Percentiles rank a stretch among this genome's conserved stretches.
Evolutionary conservation across 441 rosid species (phyloP).

Genomic region (Erodium moschatum): DNA sequence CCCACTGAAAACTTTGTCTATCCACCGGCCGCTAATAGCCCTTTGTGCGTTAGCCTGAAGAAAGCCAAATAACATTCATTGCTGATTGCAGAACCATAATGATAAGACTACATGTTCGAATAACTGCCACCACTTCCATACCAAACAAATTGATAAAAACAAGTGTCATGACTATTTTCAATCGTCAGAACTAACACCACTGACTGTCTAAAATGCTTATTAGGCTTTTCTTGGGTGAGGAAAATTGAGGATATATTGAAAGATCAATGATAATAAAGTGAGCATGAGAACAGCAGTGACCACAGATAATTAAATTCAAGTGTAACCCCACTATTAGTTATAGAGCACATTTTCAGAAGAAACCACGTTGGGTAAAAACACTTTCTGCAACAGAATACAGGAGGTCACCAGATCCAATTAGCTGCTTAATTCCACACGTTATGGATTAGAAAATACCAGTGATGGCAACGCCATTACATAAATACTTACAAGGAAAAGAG

Average conservation of each 20-base stretch:
- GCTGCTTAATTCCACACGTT: constrained; percentile 4
- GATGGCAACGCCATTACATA: constrained; percentile 25
- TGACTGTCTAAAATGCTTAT: background rate
- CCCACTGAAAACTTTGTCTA: constrained; percentile 43
- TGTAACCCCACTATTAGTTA: background rate
- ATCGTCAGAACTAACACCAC: background rate
- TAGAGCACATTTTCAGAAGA: background rate
- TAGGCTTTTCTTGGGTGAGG: background rate
- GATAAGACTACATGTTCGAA: background rate
- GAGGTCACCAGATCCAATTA: background rate
- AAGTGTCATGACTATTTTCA: background rate
- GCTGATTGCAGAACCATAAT: constrained; percentile 12
- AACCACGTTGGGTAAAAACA: background rate
- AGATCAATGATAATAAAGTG: background rate
- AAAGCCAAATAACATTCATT: constrained; percentile 11
- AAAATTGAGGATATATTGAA: background rate
- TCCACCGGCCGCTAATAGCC: constrained; percentile 32
- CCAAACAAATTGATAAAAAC: background rate
- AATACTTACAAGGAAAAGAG: constrained; percentile 79
- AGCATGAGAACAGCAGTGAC: background rate
- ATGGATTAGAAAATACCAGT: constrained; percentile 12
- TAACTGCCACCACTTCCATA: background rate
- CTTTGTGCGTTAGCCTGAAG: constrained; percentile 57
- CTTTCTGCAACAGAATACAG: background rate
- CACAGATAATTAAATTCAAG: background rate